phyloP scores from a whole-genome alignment of 345 rosid genomes.

The Gynandropsis gynandra region DNA sequence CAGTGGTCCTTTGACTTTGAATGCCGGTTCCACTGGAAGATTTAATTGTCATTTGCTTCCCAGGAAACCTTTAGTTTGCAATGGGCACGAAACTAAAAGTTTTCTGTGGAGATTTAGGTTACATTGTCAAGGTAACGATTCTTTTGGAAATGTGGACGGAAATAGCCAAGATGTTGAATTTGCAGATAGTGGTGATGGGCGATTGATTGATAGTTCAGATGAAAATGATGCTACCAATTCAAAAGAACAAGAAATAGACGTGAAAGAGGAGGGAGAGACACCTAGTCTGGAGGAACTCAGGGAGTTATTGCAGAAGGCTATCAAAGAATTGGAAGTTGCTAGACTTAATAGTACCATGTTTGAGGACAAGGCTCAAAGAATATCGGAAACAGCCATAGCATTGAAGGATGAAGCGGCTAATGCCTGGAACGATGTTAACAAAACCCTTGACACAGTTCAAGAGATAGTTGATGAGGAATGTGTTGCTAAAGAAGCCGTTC shows the following conservation, averaged over 20 bases:
- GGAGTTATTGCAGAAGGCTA: slow-evolving; percentile 51
- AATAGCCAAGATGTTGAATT: slow-evolving; percentile 45
- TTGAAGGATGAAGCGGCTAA: slow-evolving; percentile 64
- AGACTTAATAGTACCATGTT: slow-evolving; percentile 63
- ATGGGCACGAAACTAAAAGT: slow-evolving; percentile 24
- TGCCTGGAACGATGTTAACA: slow-evolving; percentile 60
- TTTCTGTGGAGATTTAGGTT: slow-evolving; percentile 29
- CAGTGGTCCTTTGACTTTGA: slow-evolving; percentile 28
- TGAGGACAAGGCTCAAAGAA: slow-evolving; percentile 81
- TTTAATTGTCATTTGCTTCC: slow-evolving; percentile 27
- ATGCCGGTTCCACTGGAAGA: slow-evolving; percentile 27
- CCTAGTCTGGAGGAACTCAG: slow-evolving; percentile 51
- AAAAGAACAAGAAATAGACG: slow-evolving; percentile 33
- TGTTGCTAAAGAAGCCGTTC: slow-evolving; percentile 64
- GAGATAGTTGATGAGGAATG: slow-evolving; percentile 56
- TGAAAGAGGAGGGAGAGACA: slow-evolving; percentile 28
- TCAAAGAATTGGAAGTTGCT: slow-evolving; percentile 69
- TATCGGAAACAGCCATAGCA: slow-evolving; percentile 80
- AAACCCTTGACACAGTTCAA: slow-evolving; percentile 45
- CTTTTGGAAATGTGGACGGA: slow-evolving; percentile 48
- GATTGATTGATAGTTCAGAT: slow-evolving; percentile 20
- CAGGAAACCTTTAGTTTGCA: slow-evolving; percentile 25
- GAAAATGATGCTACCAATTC: slow-evolving; percentile 25
- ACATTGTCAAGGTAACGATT: slow-evolving; percentile 58
- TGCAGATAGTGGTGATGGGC: slow-evolving; percentile 32